A percentile compares a stretch with the other conserved stretches of the same genome.
phyloP scores from a whole-genome alignment of 768 basidiomycete genomes.

The Erythrobasidium yunnanense region DNA sequence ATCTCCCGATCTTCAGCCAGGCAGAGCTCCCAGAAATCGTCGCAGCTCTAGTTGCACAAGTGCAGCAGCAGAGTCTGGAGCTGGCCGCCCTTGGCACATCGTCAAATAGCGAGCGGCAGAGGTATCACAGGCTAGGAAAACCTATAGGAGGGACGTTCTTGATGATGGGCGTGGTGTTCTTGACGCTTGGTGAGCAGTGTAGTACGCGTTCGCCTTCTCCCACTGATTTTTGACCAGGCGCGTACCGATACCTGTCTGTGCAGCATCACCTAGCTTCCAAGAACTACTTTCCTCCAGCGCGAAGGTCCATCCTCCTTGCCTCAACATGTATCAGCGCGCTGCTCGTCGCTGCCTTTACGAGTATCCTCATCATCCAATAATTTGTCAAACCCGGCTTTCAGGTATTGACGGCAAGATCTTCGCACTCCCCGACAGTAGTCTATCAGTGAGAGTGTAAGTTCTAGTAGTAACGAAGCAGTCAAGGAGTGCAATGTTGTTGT shows the following conservation, averaged over 20 bases:
- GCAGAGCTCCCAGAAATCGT: constrained; percentile 6
- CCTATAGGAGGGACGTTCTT: constrained; percentile 33
- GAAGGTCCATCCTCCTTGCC: constrained; percentile 5
- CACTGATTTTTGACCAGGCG: constrained; percentile 2
- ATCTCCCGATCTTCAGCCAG: not conserved
- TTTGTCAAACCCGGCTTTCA: too few species aligned
- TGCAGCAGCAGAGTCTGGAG: constrained; percentile 7
- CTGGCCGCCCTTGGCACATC: not conserved
- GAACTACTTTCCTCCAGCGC: constrained; percentile 24
- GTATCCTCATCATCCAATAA: constrained; percentile 7
- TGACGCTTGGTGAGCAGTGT: constrained; percentile 28
- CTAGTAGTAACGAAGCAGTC: too few species aligned
- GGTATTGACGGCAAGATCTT: too few species aligned
- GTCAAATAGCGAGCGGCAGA: not conserved
- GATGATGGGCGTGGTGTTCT: constrained; percentile 21
- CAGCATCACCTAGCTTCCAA: constrained; percentile 5
- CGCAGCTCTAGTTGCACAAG: not conserved
- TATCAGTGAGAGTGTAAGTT: too few species aligned
- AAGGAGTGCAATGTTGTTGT: too few species aligned
- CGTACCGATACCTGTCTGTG: constrained; percentile 9
- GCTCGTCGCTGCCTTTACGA: constrained; percentile 9
- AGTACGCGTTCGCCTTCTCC: not conserved
- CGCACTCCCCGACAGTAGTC: too few species aligned
- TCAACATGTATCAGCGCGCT: not conserved
- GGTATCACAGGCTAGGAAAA: constrained; percentile 24